Base-by-base conservation (phyloP, 1,284 basidiomycete genomes). In the Boletellus dicymbophilus region DNA sequence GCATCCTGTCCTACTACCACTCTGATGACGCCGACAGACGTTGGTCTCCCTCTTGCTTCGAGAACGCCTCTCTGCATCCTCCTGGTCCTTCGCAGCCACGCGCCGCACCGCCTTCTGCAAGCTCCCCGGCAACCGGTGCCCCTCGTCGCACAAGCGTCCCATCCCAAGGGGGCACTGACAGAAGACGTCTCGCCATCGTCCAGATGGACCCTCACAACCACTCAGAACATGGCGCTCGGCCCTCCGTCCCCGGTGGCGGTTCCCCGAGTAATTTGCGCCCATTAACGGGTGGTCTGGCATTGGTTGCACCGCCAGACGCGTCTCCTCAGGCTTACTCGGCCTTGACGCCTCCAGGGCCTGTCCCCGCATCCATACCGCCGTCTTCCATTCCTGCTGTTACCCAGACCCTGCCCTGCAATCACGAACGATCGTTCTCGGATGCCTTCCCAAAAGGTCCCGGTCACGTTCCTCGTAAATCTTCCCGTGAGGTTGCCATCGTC, bases 301-400 rank as follows among this genome's bases (percentile, higher is more conserved):
- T 87, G 54, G 80, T 86, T 50, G 81, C 82, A 48, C 86, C 83
- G 48, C 82, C 83, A 45, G 86, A 88, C 67, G 79, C 79, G 58
- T 75, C 78, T n/a, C 73, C 76, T n/a, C 71, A 66, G 52, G 65
- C 73, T 10, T 80, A 81, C 59, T 71, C 76, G 28, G 72, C 77
- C 52, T 66, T 80, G 44, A 73, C 77, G 10, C 76, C 81, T 53
- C 79, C 78, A n/a, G 65, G 73, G n/a, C 70, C 75, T 33, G 73
- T 75, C 20, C 77, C 81, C 51, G 54, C 67, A 47, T 44, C 56
- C 28, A 51, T 41, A 20, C 48, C 45, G 57, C 55, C 40, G 18
- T 45, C 50, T 52, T 63, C 63, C 51, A 59, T 51, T n/a, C n/a
- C n/a, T 57, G 52, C 55, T 46, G 39, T 52, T 37, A 45, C 53